Conservation (phyloP, 805 yeast species). For the Lipomyces yamanashiensis region DNA sequence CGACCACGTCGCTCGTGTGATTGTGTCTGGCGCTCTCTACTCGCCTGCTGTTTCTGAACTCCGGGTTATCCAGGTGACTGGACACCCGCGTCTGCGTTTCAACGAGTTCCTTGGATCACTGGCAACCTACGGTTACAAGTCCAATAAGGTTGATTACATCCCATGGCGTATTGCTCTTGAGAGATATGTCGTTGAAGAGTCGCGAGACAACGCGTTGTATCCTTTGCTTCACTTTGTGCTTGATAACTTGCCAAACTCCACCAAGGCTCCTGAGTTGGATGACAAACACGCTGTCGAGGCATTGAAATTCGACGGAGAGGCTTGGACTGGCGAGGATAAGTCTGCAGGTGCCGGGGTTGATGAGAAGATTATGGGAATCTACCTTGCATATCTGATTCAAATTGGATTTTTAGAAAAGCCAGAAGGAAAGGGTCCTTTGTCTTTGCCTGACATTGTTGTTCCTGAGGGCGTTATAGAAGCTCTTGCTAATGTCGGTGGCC, state of each 20-base stretch:
- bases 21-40: constrained; percentile 78
- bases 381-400: constrained; percentile 76
- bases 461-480: constrained; percentile 48
- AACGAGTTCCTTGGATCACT: constrained; percentile 73
- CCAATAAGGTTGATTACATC: constrained; percentile 66
- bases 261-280: constrained; percentile 95
- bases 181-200: constrained; percentile 70
- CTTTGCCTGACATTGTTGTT: constrained; percentile 63
- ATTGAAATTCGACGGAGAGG: constrained; percentile 59
- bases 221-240: constrained; percentile 93
- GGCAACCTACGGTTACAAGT: constrained; percentile 71
- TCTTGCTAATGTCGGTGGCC: constrained; percentile 48
- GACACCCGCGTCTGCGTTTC: constrained; percentile 88
- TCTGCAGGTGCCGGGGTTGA: constrained; percentile 80
- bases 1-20: constrained; percentile 94
- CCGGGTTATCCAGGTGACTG: constrained; percentile 93
- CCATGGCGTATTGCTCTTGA: constrained; percentile 81
- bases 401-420: constrained; percentile 82
- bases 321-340: constrained; percentile 67
- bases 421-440: constrained; percentile 46
- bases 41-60: constrained; percentile 60
- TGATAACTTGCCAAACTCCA: constrained; percentile 86
- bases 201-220: constrained; percentile 74
- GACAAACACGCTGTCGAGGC: constrained; percentile 80
- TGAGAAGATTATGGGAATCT: constrained; percentile 66